phyloP scores from a whole-genome alignment of 495 filamentous ascomycete species.

The Pyrenula aspistea region DNA sequence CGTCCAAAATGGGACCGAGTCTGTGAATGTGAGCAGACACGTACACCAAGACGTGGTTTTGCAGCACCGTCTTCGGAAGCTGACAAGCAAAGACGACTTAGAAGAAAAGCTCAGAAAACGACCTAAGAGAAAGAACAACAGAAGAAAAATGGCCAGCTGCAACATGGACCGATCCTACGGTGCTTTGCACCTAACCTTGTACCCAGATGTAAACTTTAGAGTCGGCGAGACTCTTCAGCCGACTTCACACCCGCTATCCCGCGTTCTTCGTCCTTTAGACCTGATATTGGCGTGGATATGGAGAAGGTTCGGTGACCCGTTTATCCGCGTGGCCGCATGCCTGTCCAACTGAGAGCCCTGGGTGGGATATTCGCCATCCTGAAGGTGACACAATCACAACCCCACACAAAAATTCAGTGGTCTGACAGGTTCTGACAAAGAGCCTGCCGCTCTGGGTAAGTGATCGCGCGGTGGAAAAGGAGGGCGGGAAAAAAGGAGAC shows the following conservation, averaged over 20 bases:
- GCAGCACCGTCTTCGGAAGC: not conserved
- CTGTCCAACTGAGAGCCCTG: too few species aligned
- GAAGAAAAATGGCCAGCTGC: not conserved
- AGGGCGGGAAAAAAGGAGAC: slow-evolving; percentile 1
- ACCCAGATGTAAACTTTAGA: too few species aligned
- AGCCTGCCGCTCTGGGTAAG: not conserved
- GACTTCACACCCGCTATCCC: slow-evolving; percentile 8
- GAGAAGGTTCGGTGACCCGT: not conserved
- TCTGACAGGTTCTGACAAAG: too few species aligned
- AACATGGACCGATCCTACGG: not conserved
- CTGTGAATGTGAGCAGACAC: too few species aligned
- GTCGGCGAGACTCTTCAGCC: not conserved
- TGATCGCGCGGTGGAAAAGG: not conserved
- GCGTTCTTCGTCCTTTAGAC: not conserved
- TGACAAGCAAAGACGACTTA: not conserved
- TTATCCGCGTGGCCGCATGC: not conserved
- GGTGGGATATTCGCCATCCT: not conserved
- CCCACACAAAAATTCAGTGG: not conserved
- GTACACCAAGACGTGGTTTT: not conserved
- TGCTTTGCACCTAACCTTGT: too few species aligned
- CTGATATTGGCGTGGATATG: not conserved
- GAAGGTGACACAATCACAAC: not conserved
- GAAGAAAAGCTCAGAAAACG: not conserved
- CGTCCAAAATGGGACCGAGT: not conserved
- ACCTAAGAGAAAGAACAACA: not conserved